phyloP scores from a whole-genome alignment of 2,329 filamentous ascomycete genomes.

The Xylariaceae sp. region DNA sequence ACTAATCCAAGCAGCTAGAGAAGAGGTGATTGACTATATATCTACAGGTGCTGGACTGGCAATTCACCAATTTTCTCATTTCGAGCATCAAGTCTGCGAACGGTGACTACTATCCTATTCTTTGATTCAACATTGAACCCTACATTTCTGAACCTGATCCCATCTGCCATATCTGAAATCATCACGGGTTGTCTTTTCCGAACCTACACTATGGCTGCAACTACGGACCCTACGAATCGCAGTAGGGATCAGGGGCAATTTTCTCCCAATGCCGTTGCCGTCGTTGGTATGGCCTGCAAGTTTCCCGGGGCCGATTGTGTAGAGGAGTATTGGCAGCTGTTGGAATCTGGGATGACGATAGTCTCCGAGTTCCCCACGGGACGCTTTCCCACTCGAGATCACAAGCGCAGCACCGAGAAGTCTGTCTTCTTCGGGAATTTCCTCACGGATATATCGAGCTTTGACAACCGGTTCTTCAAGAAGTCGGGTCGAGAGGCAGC shows the following conservation, averaged over 20 bases:
- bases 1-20: neutral
- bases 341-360: neutral
- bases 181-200: neutral
- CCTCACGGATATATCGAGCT: conserved; percentile 4
- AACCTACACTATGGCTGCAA: neutral
- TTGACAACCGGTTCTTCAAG: conserved; percentile 29
- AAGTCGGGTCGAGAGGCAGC: conserved; percentile 19
- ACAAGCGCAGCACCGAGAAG: neutral
- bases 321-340: neutral
- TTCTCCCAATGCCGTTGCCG: neutral
- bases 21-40: neutral
- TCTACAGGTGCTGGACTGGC: neutral
- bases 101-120: too few species aligned
- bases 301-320: neutral
- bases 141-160: too few species aligned
- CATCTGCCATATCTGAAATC: too few species aligned
- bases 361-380: neutral
- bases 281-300: conserved; percentile 3
- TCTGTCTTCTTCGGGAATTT: neutral
- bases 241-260: neutral
- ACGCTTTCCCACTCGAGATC: neutral
- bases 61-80: neutral
- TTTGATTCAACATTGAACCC: too few species aligned
- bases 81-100: too few species aligned
- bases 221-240: neutral